phyloP scores from a whole-genome alignment of 169 alveolate species.

The Cryptosporidium parvum region DNA sequence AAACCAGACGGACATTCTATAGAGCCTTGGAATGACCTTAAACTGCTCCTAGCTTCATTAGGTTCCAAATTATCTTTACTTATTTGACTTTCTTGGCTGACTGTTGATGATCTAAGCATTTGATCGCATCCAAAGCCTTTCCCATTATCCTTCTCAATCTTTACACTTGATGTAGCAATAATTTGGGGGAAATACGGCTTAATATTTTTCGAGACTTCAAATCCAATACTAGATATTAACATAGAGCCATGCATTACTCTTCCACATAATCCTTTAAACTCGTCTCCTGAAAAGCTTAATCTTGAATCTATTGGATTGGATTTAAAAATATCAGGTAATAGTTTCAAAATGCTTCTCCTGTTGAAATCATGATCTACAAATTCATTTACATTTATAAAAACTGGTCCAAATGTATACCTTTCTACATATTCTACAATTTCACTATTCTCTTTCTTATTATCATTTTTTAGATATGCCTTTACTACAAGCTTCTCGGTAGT shows the following conservation, averaged over 20 bases:
- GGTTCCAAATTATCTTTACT: neutral
- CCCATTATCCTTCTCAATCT: neutral
- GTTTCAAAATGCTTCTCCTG: constrained; percentile 35
- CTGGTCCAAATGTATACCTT: constrained; percentile 70
- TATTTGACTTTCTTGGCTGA: neutral
- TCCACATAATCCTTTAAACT: constrained; percentile 49
- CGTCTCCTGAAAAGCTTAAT: constrained; percentile 32
- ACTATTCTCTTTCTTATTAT: too few relatives aligned
- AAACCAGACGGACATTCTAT: constrained; percentile 59
- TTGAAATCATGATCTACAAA: constrained; percentile 25
- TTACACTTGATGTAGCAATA: constrained; percentile 7
- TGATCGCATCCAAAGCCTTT: constrained; percentile 18
- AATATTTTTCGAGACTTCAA: constrained; percentile 40
- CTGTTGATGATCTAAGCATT: neutral
- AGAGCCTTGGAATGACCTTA: constrained; percentile 63
- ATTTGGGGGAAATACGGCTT: constrained; percentile 61
- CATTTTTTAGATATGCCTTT: constrained; percentile 23
- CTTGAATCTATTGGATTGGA: constrained; percentile 44
- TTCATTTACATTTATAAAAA: constrained; percentile 42
- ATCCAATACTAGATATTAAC: constrained; percentile 34
- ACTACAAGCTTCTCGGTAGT: constrained; percentile 45
- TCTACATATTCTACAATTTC: constrained; percentile 50
- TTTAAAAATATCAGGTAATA: constrained; percentile 32
- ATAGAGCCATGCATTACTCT: constrained; percentile 42
- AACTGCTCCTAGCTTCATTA: constrained; percentile 28